phyloP scores from a whole-genome alignment of 805 yeast species.

The Yarrowia keelungensis region DNA sequence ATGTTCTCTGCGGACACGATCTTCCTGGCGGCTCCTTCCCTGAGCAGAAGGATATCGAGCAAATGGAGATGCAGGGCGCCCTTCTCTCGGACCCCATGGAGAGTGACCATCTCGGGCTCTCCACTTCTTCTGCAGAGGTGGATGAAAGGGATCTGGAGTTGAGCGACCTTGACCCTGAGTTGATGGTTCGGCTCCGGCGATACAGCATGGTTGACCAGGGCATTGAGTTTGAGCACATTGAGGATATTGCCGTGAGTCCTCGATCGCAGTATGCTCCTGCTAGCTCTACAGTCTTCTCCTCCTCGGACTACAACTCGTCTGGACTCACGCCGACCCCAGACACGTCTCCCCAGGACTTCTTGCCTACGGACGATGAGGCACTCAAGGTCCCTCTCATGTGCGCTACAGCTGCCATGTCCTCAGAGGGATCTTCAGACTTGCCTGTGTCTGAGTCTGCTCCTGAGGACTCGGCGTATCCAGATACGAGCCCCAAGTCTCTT shows the following conservation, averaged over 20 bases:
- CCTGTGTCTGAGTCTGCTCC: not conserved
- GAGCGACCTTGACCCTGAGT: not conserved
- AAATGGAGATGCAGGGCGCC: not conserved
- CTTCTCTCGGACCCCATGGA: constrained; percentile 3
- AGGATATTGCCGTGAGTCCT: constrained; percentile 3
- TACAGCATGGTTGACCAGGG: constrained; percentile 1
- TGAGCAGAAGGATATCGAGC: not conserved
- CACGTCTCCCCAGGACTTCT: constrained; percentile 19
- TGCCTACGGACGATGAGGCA: constrained; percentile 4
- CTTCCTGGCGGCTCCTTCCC: constrained; percentile 1
- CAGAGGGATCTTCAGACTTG: not conserved
- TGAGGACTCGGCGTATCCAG: not conserved
- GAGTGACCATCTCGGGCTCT: not conserved
- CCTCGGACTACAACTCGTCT: constrained; percentile 3
- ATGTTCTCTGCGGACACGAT: constrained; percentile 9
- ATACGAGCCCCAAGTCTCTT: constrained; percentile 2
- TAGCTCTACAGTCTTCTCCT: constrained; percentile 6
- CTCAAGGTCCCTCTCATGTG: constrained; percentile 8
- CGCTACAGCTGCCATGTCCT: not conserved
- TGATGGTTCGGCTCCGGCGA: not conserved
- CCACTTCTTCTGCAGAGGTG: constrained; percentile 2
- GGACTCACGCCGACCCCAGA: constrained; percentile 10
- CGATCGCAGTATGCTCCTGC: constrained; percentile 3
- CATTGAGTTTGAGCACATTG: not conserved
- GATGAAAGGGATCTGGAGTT: constrained; percentile 9